Evolutionary conservation across 2,329 filamentous ascomycete genomes (phyloP).

Genomic region (Stagonosporopsis chrysanthemi): DNA sequence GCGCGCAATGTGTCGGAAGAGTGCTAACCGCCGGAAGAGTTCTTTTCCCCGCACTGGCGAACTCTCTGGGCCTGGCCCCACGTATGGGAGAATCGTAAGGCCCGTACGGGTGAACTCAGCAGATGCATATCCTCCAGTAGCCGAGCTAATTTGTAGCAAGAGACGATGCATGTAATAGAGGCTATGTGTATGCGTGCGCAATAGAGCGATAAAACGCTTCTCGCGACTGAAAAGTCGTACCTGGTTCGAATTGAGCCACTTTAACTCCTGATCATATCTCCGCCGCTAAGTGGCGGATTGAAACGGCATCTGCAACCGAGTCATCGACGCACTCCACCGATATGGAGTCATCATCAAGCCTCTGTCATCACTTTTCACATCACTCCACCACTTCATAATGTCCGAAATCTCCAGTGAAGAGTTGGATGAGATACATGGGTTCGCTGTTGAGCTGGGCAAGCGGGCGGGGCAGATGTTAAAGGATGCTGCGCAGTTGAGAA

Average conservation of each 20-base stretch:
- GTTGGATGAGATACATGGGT: constrained; percentile 71
- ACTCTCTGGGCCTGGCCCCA: constrained; percentile 2
- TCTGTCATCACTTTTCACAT: constrained; percentile 1
- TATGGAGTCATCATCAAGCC: constrained; percentile 11
- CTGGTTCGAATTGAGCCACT: constrained; percentile 1
- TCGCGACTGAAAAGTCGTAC: background rate
- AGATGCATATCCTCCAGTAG: constrained; percentile 1
- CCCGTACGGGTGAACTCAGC: constrained; percentile 8
- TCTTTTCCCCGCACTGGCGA: constrained; percentile 9
- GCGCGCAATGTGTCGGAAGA: constrained; percentile 6
- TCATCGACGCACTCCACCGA: constrained; percentile 9
- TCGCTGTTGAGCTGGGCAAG: constrained; percentile 74
- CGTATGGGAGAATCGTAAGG: constrained; percentile 5
- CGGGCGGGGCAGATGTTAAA: constrained; percentile 73
- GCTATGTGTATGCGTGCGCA: background rate
- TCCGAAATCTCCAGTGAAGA: constrained; percentile 51
- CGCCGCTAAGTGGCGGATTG: constrained; percentile 16
- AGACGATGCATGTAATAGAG: background rate
- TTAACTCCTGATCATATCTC: constrained; percentile 19
- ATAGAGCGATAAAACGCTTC: background rate
- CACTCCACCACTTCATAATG: constrained; percentile 25
- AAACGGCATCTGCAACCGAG: constrained; percentile 19
- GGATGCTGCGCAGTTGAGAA: constrained; percentile 66
- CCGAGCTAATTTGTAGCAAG: background rate
- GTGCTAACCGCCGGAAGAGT: constrained; percentile 4